Evolutionary conservation across 1,284 basidiomycete species (phyloP).

Genomic region (Tremellales sp.): DNA sequence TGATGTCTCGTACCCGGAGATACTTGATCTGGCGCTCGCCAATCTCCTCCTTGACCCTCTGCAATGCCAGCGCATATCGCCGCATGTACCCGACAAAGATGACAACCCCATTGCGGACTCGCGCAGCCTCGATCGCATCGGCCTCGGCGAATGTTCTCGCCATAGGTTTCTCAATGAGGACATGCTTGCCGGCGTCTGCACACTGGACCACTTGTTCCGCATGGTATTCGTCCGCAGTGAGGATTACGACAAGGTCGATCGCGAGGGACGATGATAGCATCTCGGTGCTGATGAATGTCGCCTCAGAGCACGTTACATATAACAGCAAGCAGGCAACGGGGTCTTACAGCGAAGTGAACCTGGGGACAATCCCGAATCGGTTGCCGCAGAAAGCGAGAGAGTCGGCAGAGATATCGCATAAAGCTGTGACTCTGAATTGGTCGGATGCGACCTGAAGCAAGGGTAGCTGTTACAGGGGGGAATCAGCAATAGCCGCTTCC

Average conservation of each 20-base stretch:
- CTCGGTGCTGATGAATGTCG: slow-evolving; percentile 7
- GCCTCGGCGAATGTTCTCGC: slow-evolving; percentile 34
- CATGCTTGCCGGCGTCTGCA: slow-evolving; percentile 31
- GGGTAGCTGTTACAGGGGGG: slow-evolving; percentile 15
- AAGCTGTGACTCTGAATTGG: slow-evolving; percentile 19
- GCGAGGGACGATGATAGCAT: slow-evolving; percentile 17
- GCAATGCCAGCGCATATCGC: slow-evolving; percentile 42
- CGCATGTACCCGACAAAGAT: slow-evolving; percentile 49
- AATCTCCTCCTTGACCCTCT: slow-evolving; percentile 38
- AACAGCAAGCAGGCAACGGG: not conserved
- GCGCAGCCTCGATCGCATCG: slow-evolving; percentile 33
- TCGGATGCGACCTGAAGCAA: slow-evolving; percentile 19
- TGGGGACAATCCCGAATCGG: slow-evolving; percentile 14
- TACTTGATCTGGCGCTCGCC: slow-evolving; percentile 40
- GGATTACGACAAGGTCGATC: slow-evolving; percentile 25
- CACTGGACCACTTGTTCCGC: slow-evolving; percentile 25
- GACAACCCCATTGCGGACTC: slow-evolving; percentile 27
- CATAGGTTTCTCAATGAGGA: slow-evolving; percentile 49
- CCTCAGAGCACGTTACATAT: not conserved
- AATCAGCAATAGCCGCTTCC: not conserved
- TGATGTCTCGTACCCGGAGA: slow-evolving; percentile 48
- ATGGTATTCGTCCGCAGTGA: slow-evolving; percentile 15
- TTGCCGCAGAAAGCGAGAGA: slow-evolving; percentile 19
- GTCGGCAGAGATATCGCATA: slow-evolving; percentile 23
- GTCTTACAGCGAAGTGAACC: slow-evolving; percentile 19